Base-by-base conservation (phyloP, 805 yeast genomes). In the Zygosaccharomyces kombuchaensis region DNA sequence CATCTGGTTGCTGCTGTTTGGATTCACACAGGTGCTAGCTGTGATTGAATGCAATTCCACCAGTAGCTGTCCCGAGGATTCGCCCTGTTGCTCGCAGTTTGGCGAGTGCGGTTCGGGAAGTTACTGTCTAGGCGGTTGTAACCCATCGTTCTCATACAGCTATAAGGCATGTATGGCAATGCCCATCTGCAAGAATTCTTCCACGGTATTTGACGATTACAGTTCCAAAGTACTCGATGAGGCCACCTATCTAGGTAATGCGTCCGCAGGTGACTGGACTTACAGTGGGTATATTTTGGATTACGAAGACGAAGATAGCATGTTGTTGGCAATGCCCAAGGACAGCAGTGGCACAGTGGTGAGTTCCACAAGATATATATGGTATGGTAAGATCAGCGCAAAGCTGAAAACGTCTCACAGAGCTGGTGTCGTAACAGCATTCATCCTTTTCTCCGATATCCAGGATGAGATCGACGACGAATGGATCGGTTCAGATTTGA, bases 391-490 rank as follows among this genome's bases (percentile, higher is more conserved):
- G 62, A 75, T 87, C 26, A 70, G 81, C 26, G 82, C 84, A 40
- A 76, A 71, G 40, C 58, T 88, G 58, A 88, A 84, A 70, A 72
- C 91, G 0, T 84, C 96, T 1, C 86, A 80, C 60, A 75, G 75
- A 31, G 73, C 67, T 8, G 97, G 97, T 73, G 96, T 89, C 30
- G 77, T 89, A 47, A 76, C 95, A 12, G 90, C 96, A 25, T 79
- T 82, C 58, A 87, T 89, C 66, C 65, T 87, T 43, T 83, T 80
- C 66, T 86, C 96, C 6, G 85, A 86, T 62, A 87, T 83, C 34
- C 81, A 86, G 73, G 97, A 89, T 71, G 97, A 90, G 74, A 76
- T 89, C 57, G 97, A 90, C 76, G 81, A 68, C 60, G 96, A 90
- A 71, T 83, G 81, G 55, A 83, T 88, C 52, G 98, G 98, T 48